These are phyloP conservation scores for Sporopachydermia quercuum DNA, from an alignment of 805 yeast genomes.

Conservation along the genomic window DNA sequence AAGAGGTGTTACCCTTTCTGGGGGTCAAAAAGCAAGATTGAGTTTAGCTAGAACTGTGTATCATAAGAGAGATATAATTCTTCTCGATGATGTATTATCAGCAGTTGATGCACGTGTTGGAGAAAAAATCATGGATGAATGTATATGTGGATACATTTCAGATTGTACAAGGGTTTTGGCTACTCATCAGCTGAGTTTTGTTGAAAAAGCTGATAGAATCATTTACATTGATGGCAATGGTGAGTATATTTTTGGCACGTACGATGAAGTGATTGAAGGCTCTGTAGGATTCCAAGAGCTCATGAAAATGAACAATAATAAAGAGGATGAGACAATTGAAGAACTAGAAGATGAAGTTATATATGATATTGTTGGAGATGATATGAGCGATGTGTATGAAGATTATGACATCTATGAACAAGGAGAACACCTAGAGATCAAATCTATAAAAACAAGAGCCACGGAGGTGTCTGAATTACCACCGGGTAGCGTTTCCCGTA, in stretches of 20 bases:
- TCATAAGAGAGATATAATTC: constrained; percentile 46
- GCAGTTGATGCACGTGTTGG: constrained; percentile 86
- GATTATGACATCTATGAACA: constrained; percentile 12
- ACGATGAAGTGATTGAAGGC: constrained; percentile 31
- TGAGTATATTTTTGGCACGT: constrained; percentile 42
- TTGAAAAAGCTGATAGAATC: constrained; percentile 54
- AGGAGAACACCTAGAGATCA: too few relatives aligned
- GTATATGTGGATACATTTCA: constrained; percentile 43
- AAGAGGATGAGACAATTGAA: constrained; percentile 15
- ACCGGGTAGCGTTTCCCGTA: too few relatives aligned
- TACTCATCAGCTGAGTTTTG: constrained; percentile 68
- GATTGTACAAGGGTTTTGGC: constrained; percentile 60
- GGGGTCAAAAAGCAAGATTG: constrained; percentile 79
- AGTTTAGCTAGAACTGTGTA: constrained; percentile 71
- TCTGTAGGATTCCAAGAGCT: constrained; percentile 35
- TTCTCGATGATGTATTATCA: constrained; percentile 67
- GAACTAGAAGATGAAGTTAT: constrained; percentile 18
- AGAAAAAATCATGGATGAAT: constrained; percentile 56
- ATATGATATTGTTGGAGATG: too few relatives aligned
- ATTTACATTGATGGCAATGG: constrained; percentile 53
- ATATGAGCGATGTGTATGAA: too few relatives aligned
- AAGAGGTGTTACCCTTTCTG: constrained; percentile 74
- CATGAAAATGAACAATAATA: constrained; percentile 30
- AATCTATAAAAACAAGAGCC: too few relatives aligned
- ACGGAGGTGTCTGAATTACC: too few relatives aligned